These are phyloP conservation scores for Aspergillus sp. DNA, from an alignment of 2,329 filamentous ascomycete genomes.

Conservation along the genomic window DNA sequence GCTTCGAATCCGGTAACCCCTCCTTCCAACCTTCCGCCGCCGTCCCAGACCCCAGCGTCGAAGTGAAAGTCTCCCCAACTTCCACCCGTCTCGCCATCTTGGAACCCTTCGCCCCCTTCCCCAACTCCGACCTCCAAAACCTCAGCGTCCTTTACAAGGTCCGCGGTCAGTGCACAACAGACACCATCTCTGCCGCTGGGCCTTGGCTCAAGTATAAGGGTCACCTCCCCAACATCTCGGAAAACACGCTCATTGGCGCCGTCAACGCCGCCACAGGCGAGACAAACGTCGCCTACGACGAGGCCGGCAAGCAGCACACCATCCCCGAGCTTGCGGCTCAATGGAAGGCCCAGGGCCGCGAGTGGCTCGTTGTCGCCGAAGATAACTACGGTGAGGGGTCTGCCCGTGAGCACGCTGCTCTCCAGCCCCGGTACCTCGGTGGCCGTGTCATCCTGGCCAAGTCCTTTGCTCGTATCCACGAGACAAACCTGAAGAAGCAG, in stretches of 20 bases:
- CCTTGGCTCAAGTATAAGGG: slow-evolving; percentile 99
- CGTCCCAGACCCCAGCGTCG: slow-evolving; percentile 66
- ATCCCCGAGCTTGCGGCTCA: slow-evolving; percentile 84
- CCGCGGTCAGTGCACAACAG: slow-evolving; percentile 95
- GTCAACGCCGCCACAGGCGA: slow-evolving; percentile 89
- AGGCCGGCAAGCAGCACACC: slow-evolving; percentile 69
- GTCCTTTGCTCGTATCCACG: slow-evolving; percentile 87
- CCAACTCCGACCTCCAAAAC: slow-evolving; percentile 68
- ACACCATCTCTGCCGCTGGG: slow-evolving; percentile 95
- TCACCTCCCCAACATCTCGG: slow-evolving; percentile 94
- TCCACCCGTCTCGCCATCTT: slow-evolving; percentile 88
- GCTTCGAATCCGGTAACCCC: slow-evolving; percentile 78
- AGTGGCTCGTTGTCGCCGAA: slow-evolving; percentile 95
- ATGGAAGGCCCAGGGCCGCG: slow-evolving; percentile 73
- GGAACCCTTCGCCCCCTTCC: slow-evolving; percentile 87
- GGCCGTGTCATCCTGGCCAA: slow-evolving; percentile 81
- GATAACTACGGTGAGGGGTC: slow-evolving; percentile 96
- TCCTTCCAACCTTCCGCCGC: slow-evolving; percentile 72
- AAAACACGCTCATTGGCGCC: slow-evolving; percentile 95
- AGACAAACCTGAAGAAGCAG: slow-evolving; percentile 97
- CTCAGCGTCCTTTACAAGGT: slow-evolving; percentile 93
- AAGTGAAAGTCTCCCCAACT: slow-evolving; percentile 78
- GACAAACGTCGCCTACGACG: slow-evolving; percentile 88
- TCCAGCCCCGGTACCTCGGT: slow-evolving; percentile 88
- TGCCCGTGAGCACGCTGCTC: slow-evolving; percentile 82